Evolutionary conservation across 2,329 filamentous ascomycete genomes (phyloP).

Genomic region (Botrytis fabae): DNA sequence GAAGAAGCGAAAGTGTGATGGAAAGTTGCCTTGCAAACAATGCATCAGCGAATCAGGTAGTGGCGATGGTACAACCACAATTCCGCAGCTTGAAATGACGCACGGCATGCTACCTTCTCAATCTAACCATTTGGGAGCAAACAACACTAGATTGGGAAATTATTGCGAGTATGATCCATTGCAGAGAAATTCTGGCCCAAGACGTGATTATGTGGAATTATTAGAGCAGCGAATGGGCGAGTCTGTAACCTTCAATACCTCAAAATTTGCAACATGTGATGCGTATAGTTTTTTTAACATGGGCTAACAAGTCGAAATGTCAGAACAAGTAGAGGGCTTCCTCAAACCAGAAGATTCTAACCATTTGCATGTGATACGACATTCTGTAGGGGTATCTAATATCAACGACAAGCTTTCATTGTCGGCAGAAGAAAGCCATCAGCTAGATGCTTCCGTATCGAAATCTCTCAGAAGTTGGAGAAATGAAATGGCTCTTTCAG

Average conservation of each 20-base stretch:
- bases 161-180: no score
- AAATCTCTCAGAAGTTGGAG: constrained; percentile 17
- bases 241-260: background rate
- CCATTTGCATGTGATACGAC: background rate
- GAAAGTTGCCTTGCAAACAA: no score
- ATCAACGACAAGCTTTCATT: background rate
- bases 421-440: background rate
- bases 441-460: background rate
- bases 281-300: background rate
- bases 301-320: background rate
- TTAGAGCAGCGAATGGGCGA: background rate
- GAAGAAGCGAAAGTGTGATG: no score
- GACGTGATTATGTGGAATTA: no score
- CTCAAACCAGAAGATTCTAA: background rate
- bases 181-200: no score
- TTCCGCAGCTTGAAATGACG: no score
- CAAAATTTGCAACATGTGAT: background rate
- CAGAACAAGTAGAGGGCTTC: background rate
- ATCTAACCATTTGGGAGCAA: no score
- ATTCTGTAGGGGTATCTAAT: background rate
- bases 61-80: no score
- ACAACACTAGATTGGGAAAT: no score
- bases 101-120: no score
- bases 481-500: constrained; percentile 20
- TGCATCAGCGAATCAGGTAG: no score